A percentile compares a stretch with the other conserved stretches of the same genome.
Evolutionary conservation across 2,329 filamentous ascomycete species (phyloP).

Genomic region (Exophiala aquamarina): DNA sequence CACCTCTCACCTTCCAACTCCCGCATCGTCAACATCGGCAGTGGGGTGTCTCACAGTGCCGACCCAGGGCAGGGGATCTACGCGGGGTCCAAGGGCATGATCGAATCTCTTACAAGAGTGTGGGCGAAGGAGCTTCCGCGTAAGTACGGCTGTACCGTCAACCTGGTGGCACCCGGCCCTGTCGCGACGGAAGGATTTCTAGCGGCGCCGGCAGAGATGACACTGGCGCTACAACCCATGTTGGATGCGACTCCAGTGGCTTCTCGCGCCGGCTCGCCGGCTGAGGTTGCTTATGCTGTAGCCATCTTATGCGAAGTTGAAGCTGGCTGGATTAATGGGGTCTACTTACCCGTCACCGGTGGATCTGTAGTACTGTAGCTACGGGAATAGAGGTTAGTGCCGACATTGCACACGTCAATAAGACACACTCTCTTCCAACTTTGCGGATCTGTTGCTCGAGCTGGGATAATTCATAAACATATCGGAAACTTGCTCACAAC

Average conservation of each 20-base stretch:
- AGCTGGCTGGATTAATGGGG: conserved; percentile 12
- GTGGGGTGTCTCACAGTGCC: conserved; percentile 36
- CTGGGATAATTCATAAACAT: too few relatives aligned
- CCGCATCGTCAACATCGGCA: conserved; percentile 48
- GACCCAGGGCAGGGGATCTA: conserved; percentile 44
- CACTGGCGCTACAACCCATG: conserved; percentile 7
- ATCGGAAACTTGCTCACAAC: too few relatives aligned
- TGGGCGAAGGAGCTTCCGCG: conserved; percentile 38
- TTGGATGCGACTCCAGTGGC: conserved; percentile 8
- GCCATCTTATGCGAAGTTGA: conserved; percentile 39
- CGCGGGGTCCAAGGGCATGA: conserved; percentile 50
- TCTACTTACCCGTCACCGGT: conserved; percentile 10
- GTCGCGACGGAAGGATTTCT: conserved; percentile 31
- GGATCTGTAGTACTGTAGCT: too few relatives aligned
- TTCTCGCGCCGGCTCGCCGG: conserved; percentile 43
- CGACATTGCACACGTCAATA: too few relatives aligned
- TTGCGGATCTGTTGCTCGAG: too few relatives aligned
- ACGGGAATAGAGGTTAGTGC: too few relatives aligned
- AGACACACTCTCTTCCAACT: too few relatives aligned
- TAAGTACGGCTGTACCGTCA: conserved; percentile 34
- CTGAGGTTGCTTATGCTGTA: conserved; percentile 51
- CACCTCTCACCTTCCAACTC: conserved; percentile 34
- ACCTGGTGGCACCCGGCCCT: conserved; percentile 33
- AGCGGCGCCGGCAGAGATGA: not conserved
- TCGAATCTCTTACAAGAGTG: conserved; percentile 46